A percentile compares a stretch with the other conserved stretches of the same genome.
Conservation (phyloP, 1,139 yeast species). For the Saccharomyces uvarum region DNA sequence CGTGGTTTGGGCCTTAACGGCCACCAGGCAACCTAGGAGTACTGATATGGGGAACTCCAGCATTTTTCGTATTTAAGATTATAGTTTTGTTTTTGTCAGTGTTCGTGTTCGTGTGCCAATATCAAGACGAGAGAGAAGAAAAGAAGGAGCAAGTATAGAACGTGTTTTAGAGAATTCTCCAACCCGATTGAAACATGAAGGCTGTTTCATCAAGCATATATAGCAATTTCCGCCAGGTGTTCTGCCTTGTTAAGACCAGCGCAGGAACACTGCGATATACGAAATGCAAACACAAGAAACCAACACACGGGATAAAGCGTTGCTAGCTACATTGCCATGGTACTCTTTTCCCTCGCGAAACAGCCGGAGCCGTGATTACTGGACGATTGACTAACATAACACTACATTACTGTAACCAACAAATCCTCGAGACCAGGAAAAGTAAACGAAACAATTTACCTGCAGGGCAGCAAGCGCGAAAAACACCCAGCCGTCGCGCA, state of each 20-base stretch:
- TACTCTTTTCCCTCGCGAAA: neutral
- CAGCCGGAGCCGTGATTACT: neutral
- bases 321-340: neutral
- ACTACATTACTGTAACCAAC: neutral
- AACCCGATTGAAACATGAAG: neutral
- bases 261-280: neutral
- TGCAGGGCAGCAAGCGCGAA: neutral
- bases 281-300: neutral
- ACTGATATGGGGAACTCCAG: constrained; percentile 14
- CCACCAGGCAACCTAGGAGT: constrained; percentile 8
- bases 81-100: neutral
- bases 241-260: neutral
- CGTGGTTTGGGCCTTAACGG: neutral
- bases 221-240: neutral
- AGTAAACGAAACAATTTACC: neutral
- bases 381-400: neutral
- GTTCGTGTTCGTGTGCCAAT: neutral
- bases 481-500: neutral
- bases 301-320: neutral
- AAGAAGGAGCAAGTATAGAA: neutral
- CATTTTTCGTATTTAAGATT: constrained; percentile 4
- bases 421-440: neutral
- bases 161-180: neutral
- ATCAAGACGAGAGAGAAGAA: neutral
- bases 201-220: neutral